These are phyloP conservation scores for Cryptosporidium ryanae DNA, from an alignment of 169 alveolate species.

Conservation along the genomic window DNA sequence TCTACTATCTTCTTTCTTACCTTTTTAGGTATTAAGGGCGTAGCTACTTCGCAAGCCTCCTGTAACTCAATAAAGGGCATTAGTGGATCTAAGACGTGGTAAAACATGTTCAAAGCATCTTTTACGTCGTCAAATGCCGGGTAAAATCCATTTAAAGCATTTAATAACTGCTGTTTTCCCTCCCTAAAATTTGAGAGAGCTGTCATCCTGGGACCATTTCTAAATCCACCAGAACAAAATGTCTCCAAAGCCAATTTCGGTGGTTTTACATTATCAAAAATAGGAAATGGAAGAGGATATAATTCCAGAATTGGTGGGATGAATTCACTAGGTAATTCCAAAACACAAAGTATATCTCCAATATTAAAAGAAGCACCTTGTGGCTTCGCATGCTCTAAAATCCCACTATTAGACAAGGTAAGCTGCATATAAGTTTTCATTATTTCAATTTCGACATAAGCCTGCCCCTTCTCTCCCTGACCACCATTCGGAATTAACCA, in stretches of 20 bases:
- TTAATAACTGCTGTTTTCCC: constrained; percentile 46
- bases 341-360: constrained; percentile 81
- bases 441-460: constrained; percentile 85
- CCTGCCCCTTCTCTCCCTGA: constrained; percentile 79
- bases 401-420: constrained; percentile 82
- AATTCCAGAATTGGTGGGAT: constrained; percentile 34
- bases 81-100: constrained; percentile 51
- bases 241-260: constrained; percentile 63
- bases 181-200: constrained; percentile 62
- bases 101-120: constrained; percentile 37
- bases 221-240: constrained; percentile 67
- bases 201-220: constrained; percentile 48
- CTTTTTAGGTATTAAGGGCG: constrained; percentile 11
- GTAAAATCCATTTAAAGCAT: constrained; percentile 49
- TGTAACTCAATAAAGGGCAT: constrained; percentile 65
- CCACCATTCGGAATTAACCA: constrained; percentile 81
- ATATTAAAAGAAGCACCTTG: constrained; percentile 83
- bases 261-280: constrained; percentile 13
- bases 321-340: constrained; percentile 53
- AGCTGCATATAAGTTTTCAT: constrained; percentile 87
- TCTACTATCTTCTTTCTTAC: constrained; percentile 17
- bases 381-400: constrained; percentile 80
- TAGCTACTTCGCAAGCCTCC: constrained; percentile 64
- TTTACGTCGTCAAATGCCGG: constrained; percentile 31
- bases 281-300: constrained; percentile 59